Base-by-base conservation (phyloP, 73 alveolate species). In the Tetrahymena malaccensis region DNA sequence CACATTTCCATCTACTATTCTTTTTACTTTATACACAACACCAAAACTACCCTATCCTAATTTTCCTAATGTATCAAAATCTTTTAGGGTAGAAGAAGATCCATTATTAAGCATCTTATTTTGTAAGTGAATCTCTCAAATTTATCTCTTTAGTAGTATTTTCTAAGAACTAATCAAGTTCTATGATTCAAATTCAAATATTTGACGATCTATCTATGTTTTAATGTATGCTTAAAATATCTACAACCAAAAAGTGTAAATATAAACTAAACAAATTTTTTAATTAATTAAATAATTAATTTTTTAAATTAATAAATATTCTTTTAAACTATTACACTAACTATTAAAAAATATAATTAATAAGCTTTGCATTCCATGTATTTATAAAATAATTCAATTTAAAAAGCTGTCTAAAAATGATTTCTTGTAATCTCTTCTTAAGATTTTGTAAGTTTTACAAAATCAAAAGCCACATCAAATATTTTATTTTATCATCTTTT, bases 11-110 rank as follows among this genome's bases (percentile, higher is more conserved):
- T 96, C 97, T 22, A 43, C 40, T 43, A 94, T 96, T 31, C 97
- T 96, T 89, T 95, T 97, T 17, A 96, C 99, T 93, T 94, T 95
- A 58, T 94, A 96, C 8, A 97, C 99, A 22, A 85, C 94, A 43
- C 99, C 98, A 70, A 95, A 97, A 44, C 98, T 85, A 37, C 99
- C 99, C 93, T 96, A 94, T 19, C 99, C 99, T 25, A 97, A 94
- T 84, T 97, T 96, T 50, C 93, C 94, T 31, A 94, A 43, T 56
- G 97, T 97, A 94, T 97, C 98, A 96, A 96, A 97, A 94, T 97
- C 97, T 89, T 95, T 94, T 33, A 97, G 96, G 84, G 94, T 85
- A 25, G 94, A 85, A 12, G 89, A 70, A 22, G 89, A 70, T 31
- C 89, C 89, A 70, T 70, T 70, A 70, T 70, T 70, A 27, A 70